Base-by-base conservation (phyloP, 768 basidiomycete genomes). In the Lactifluus rugatus region DNA sequence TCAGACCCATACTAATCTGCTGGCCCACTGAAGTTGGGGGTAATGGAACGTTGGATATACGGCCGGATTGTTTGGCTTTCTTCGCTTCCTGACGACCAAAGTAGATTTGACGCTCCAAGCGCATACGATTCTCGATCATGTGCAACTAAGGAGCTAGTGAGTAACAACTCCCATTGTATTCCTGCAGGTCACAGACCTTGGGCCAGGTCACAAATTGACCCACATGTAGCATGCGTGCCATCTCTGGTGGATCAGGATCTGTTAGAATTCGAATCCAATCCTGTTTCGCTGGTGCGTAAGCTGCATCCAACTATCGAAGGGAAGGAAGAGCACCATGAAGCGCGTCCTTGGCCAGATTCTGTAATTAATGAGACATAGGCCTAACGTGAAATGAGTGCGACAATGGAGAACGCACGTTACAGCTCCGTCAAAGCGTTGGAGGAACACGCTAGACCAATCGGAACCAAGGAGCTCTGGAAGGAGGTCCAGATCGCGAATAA, bases 181-280 rank as follows among this genome's bases (percentile, higher is more conserved):
- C 19, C 49, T 4, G 7, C 49, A 25, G 9, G 11, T 41, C 25
- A 51, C 74, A 57, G 62, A 95, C 89, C 75, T 95, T 97, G 0
- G 96, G 95, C 93, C 93, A 99, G n/a, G 96, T 89, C 28, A 93
- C 95, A 10, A 81, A 69, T 71, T 96, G 78, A 11, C 96, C 96
- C 0, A 92, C 88, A 54, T 75, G 75, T 60, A 96, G 81, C 91
- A 97, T 93, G 60, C 92, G 76, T 59, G 81, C 83, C 54, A 99
- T 75, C 69, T 97, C 91, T 8, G 72, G 66, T 7, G 80, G 80
- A 69, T 89, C 82, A 0, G 93, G 93, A 69, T 96, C 93, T 28
- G 83, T 89, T 45, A 97, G 71, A 47, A 97, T 79, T 41, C 48
- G 61, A 39, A 60, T 2, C 63, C 63, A 64, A 45, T 64, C 63